Conservation (phyloP, 345 rosid species). For the Psidium friedrichsthalianum region DNA sequence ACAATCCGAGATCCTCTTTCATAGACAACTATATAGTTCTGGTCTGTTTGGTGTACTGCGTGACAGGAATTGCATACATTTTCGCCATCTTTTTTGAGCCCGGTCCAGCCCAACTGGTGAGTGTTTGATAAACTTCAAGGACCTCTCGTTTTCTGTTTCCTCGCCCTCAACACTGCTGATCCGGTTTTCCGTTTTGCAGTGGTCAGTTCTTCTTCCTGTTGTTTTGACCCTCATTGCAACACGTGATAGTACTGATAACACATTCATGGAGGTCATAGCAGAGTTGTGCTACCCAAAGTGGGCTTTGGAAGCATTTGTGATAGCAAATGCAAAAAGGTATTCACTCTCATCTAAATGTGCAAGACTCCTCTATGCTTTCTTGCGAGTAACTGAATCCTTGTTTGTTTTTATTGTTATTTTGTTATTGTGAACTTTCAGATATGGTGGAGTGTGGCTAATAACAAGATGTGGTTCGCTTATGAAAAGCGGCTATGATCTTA, state of each 20-base stretch:
- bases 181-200: conserved; percentile 32
- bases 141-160: not conserved
- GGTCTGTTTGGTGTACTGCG: conserved; percentile 82
- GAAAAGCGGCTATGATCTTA: conserved; percentile 54
- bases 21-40: conserved; percentile 69
- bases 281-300: conserved; percentile 75
- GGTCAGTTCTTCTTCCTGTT: conserved; percentile 97
- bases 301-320: conserved; percentile 95
- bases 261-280: conserved; percentile 22
- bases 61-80: conserved; percentile 81
- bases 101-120: conserved; percentile 95
- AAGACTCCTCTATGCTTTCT: not conserved
- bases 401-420: not conserved
- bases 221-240: conserved; percentile 89
- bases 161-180: not conserved
- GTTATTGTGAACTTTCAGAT: conserved; percentile 26
- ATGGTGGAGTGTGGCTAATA: conserved; percentile 92
- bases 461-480: conserved; percentile 80
- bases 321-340: conserved; percentile 89
- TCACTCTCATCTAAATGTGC: not conserved
- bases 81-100: conserved; percentile 73
- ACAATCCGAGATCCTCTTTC: conserved; percentile 81
- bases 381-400: not conserved
- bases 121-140: conserved; percentile 4
- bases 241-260: conserved; percentile 13